phyloP scores from a whole-genome alignment of 768 basidiomycete genomes.

The Calvatia gigantea region DNA sequence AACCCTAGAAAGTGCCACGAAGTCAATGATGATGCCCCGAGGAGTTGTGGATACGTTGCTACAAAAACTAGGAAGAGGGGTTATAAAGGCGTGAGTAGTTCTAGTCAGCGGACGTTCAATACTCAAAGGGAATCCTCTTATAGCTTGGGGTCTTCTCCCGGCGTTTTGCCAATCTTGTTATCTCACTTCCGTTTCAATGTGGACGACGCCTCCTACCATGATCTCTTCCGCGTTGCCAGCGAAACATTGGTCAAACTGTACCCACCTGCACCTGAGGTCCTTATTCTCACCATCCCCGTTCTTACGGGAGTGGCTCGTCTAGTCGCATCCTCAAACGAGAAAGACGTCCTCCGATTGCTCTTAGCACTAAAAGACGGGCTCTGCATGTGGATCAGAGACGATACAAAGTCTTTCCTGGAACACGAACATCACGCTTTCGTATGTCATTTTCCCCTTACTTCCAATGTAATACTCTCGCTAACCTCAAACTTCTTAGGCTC shows the following conservation, averaged over 20 bases:
- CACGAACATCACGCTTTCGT: conserved; percentile 48
- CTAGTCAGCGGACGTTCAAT: neutral
- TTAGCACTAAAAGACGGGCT: conserved; percentile 34
- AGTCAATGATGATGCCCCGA: neutral
- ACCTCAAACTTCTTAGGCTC: conserved; percentile 24
- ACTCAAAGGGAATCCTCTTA: neutral
- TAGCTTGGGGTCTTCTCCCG: conserved; percentile 1
- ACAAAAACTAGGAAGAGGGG: neutral
- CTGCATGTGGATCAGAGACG: conserved; percentile 52
- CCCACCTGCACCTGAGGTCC: conserved; percentile 24
- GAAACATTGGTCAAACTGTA: conserved; percentile 32
- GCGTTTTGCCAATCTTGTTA: neutral
- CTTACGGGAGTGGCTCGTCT: conserved; percentile 31
- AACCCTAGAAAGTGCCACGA: neutral
- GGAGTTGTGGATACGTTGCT: neutral
- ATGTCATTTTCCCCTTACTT: conserved; percentile 19
- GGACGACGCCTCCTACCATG: neutral
- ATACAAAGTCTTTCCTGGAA: conserved; percentile 32
- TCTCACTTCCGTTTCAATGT: neutral
- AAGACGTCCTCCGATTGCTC: conserved; percentile 31
- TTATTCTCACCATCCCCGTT: conserved; percentile 25
- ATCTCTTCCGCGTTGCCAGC: conserved; percentile 26
- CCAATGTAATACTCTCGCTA: neutral
- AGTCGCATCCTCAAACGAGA: conserved; percentile 24
- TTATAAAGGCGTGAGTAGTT: neutral